Evolutionary conservation across 192 early-diverging fungal genomes (phyloP).

Genomic region (Piromyces finnis): DNA sequence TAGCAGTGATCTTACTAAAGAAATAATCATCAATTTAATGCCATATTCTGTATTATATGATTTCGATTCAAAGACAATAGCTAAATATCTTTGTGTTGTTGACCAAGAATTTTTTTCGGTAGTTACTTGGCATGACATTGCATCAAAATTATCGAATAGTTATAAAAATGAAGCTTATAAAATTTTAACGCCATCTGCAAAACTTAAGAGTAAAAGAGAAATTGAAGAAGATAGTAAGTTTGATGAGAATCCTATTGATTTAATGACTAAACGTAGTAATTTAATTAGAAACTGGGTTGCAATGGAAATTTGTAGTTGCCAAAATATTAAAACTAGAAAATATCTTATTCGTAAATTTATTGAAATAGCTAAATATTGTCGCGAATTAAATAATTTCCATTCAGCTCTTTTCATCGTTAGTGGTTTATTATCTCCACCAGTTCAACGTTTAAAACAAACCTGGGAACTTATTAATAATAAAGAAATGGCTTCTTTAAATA

Average conservation of each 20-base stretch:
- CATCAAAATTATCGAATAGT: background rate
- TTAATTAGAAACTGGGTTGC: conserved; percentile 39
- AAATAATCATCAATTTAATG: conserved; percentile 5
- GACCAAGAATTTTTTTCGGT: conserved; percentile 6
- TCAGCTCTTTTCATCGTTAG: conserved; percentile 41
- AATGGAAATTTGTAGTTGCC: conserved; percentile 25
- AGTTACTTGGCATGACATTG: conserved; percentile 6
- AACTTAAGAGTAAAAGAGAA: background rate
- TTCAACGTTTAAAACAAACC: conserved; percentile 29
- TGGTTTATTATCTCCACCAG: conserved; percentile 30
- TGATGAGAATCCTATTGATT: conserved; percentile 16
- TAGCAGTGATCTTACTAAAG: background rate
- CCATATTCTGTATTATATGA: conserved; percentile 10
- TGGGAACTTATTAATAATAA: conserved; percentile 32
- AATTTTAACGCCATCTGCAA: conserved; percentile 2
- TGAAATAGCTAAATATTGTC: conserved; percentile 26
- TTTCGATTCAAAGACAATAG: conserved; percentile 22
- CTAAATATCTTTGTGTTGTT: conserved; percentile 17
- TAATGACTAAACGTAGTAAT: conserved; percentile 28
- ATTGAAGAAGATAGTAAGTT: background rate
- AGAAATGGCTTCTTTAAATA: conserved; percentile 16
- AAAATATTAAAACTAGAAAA: conserved; percentile 15
- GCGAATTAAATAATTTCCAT: conserved; percentile 43
- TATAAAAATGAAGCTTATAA: background rate
- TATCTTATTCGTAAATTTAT: conserved; percentile 37